Conservation (phyloP, 2,329 filamentous ascomycete species). For the Xylaria sp. region DNA sequence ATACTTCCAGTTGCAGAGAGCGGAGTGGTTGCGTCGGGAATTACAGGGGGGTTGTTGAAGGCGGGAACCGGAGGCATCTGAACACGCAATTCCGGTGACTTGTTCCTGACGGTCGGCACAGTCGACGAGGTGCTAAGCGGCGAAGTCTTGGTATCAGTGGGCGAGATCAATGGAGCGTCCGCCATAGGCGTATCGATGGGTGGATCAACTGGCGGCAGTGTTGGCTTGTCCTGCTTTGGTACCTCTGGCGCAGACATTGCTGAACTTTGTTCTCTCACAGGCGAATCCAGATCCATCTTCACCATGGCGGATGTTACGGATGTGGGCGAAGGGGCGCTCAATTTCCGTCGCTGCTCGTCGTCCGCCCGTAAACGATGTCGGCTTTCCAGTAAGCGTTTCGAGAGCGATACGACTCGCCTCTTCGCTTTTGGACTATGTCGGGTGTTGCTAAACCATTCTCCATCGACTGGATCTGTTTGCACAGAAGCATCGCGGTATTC, state of each 20-base stretch:
- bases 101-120: constrained; percentile 20
- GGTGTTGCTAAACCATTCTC: constrained; percentile 54
- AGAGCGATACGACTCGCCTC: constrained; percentile 56
- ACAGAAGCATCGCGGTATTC: constrained; percentile 55
- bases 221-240: constrained; percentile 12
- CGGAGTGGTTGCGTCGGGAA: constrained; percentile 48
- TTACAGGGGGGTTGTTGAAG: constrained; percentile 47
- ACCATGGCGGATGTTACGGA: constrained; percentile 37
- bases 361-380: constrained; percentile 48
- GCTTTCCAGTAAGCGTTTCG: constrained; percentile 55
- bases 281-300: constrained; percentile 46
- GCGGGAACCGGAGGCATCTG: constrained; percentile 60
- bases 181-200: constrained; percentile 35
- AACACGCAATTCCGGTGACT: constrained; percentile 43
- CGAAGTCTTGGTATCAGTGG: constrained; percentile 23
- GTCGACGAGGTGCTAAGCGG: not conserved
- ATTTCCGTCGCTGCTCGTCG: constrained; percentile 42
- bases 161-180: constrained; percentile 39
- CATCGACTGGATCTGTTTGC: constrained; percentile 59
- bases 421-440: constrained; percentile 43
- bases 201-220: constrained; percentile 16
- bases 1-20: constrained; percentile 48
- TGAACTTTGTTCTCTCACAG: constrained; percentile 34
- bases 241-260: constrained; percentile 16
- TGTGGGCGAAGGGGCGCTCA: constrained; percentile 31